phyloP scores from a whole-genome alignment of 306 rosid genomes.

The Rosa rugosa region DNA sequence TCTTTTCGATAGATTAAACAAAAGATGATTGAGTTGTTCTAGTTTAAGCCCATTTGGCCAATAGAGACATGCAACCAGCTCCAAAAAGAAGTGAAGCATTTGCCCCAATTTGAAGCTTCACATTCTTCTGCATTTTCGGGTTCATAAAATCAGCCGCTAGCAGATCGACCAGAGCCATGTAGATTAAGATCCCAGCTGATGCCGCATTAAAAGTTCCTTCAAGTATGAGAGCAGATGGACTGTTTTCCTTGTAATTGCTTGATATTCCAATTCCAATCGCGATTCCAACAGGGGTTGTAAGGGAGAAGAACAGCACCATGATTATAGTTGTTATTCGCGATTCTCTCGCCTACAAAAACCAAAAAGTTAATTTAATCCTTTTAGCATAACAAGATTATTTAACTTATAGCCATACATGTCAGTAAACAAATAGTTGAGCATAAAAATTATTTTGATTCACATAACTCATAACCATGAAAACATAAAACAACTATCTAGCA shows the following conservation, averaged over 20 bases:
- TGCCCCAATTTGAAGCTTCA: constrained; percentile 28
- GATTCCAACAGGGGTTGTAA: constrained; percentile 59
- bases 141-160: constrained; percentile 42
- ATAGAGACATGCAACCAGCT: constrained; percentile 39
- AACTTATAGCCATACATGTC: neutral
- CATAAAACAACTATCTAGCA: too few species aligned
- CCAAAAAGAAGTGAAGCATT: constrained; percentile 26
- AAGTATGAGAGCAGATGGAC: constrained; percentile 45
- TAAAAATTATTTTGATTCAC: too few species aligned
- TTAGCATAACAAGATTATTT: neutral
- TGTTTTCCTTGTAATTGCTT: constrained; percentile 38
- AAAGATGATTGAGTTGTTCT: neutral
- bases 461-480: too few species aligned
- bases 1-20: too few species aligned
- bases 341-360: constrained; percentile 39
- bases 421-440: too few species aligned
- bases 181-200: constrained; percentile 59
- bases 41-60: constrained; percentile 39
- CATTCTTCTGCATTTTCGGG: constrained; percentile 31
- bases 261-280: constrained; percentile 53
- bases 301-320: constrained; percentile 54
- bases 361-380: neutral
- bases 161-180: constrained; percentile 59
- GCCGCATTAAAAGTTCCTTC: constrained; percentile 59
- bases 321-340: neutral